Percentiles rank a stretch among this genome's conserved stretches.
phyloP scores from a whole-genome alignment of 2,329 filamentous ascomycete species.

The Aspergillus sp. region DNA sequence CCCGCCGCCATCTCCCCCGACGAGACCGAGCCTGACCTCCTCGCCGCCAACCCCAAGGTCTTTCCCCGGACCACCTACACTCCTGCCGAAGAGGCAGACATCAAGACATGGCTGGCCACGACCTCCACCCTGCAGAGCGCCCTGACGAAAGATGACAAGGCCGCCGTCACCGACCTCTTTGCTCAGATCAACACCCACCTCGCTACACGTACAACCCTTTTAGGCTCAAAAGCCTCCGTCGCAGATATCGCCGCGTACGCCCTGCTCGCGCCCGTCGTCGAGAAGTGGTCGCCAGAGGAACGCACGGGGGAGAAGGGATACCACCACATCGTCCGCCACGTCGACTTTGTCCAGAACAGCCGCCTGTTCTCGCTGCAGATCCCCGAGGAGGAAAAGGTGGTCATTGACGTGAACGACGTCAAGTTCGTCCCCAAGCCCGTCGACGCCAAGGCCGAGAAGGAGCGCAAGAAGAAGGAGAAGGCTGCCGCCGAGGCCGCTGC shows the following conservation, averaged over 20 bases:
- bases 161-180: constrained; percentile 67
- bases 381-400: constrained; percentile 73
- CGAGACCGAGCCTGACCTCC: constrained; percentile 49
- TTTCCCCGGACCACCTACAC: constrained; percentile 73
- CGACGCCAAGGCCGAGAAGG: constrained; percentile 93
- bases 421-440: constrained; percentile 86
- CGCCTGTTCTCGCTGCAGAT: constrained; percentile 71
- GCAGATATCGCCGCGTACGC: constrained; percentile 86
- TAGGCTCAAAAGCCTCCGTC: constrained; percentile 86
- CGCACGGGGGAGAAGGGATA: constrained; percentile 86
- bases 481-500: constrained; percentile 49
- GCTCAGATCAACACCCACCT: constrained; percentile 84
- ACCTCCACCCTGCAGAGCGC: constrained; percentile 69
- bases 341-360: constrained; percentile 95
- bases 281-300: constrained; percentile 81
- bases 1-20: constrained; percentile 44
- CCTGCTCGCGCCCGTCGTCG: constrained; percentile 74
- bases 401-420: constrained; percentile 77
- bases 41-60: constrained; percentile 62
- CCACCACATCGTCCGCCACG: constrained; percentile 86
- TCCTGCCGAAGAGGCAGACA: constrained; percentile 79
- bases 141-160: constrained; percentile 54
- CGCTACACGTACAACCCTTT: constrained; percentile 82
- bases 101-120: constrained; percentile 85
- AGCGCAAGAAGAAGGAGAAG: constrained; percentile 96